A percentile compares a stretch with the other conserved stretches of the same genome.
Conservation (phyloP, 2,329 filamentous ascomycete species). For the Calonectria henricotiae region DNA sequence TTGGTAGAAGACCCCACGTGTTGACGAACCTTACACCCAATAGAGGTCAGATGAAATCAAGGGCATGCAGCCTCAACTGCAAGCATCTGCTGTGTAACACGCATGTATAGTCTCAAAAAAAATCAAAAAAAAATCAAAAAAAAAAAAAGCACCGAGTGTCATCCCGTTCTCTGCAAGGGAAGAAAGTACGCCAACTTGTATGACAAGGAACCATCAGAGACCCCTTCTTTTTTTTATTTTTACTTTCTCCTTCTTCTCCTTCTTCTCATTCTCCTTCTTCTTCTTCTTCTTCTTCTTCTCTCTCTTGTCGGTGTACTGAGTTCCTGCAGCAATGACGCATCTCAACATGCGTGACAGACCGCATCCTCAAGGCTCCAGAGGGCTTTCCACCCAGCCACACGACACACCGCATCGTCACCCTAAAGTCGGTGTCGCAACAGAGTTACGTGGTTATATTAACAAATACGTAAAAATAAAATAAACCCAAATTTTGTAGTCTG, state of each 20-base stretch:
- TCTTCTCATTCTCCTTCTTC: no score
- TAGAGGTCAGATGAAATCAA: not conserved
- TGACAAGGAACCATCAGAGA: conserved; percentile 7
- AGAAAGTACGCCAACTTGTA: not conserved
- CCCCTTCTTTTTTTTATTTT: not conserved
- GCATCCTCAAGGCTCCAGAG: not conserved
- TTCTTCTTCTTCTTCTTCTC: no score
- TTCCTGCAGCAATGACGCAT: conserved; percentile 22
- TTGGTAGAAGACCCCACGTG: not conserved
- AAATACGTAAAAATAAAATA: not conserved
- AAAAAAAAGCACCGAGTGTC: conserved; percentile 8
- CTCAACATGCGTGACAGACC: conserved; percentile 9
- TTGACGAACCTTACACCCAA: not conserved
- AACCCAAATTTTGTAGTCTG: not conserved
- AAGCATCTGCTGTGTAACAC: conserved; percentile 8
- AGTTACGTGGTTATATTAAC: conserved; percentile 4
- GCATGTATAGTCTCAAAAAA: conserved; percentile 7
- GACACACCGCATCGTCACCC: conserved; percentile 14
- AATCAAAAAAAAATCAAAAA: conserved; percentile 1
- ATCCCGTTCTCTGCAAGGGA: not conserved
- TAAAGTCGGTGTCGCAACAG: conserved; percentile 17
- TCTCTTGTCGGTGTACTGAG: conserved; percentile 10
- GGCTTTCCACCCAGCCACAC: not conserved
- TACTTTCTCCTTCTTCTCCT: no score
- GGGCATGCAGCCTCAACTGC: conserved; percentile 8